phyloP scores from a whole-genome alignment of 352 stramenopile species.

The Pythium vanterpoolii region DNA sequence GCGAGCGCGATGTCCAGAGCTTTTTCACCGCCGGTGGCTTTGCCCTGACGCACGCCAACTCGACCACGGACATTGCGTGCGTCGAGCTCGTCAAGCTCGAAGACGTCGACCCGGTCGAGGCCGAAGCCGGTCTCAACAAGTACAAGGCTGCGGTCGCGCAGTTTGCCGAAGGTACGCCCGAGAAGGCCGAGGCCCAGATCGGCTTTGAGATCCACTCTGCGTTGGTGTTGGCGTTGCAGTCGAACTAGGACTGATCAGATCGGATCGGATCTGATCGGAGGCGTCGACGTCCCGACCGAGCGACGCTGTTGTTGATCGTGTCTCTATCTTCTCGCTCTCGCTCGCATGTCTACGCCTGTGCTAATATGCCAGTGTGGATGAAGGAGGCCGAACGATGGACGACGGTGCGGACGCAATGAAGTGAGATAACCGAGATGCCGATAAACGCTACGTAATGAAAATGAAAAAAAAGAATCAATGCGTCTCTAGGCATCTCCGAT shows the following conservation, averaged over 20 bases:
- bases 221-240: slow-evolving; percentile 88
- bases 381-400: neutral
- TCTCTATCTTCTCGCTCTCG: neutral
- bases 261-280: neutral
- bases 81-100: slow-evolving; percentile 96
- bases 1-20: slow-evolving; percentile 90
- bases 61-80: slow-evolving; percentile 95
- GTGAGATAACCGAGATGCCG: neutral
- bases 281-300: neutral
- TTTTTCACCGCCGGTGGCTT: slow-evolving; percentile 98
- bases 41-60: slow-evolving; percentile 95
- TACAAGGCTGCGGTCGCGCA: slow-evolving; percentile 86
- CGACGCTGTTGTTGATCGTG: neutral
- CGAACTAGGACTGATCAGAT: slow-evolving; percentile 33
- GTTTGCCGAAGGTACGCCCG: slow-evolving; percentile 81
- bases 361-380: slow-evolving; percentile 13
- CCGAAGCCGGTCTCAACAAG: slow-evolving; percentile 88
- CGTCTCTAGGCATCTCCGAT: no score
- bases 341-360: neutral
- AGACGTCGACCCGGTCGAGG: slow-evolving; percentile 91
- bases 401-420: neutral
- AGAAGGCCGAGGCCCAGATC: slow-evolving; percentile 94
- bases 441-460: slow-evolving; percentile 22
- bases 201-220: slow-evolving; percentile 93
- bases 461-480: slow-evolving; percentile 7